Base-by-base conservation (phyloP, 345 rosid genomes). In the Anacardium occidentale region DNA sequence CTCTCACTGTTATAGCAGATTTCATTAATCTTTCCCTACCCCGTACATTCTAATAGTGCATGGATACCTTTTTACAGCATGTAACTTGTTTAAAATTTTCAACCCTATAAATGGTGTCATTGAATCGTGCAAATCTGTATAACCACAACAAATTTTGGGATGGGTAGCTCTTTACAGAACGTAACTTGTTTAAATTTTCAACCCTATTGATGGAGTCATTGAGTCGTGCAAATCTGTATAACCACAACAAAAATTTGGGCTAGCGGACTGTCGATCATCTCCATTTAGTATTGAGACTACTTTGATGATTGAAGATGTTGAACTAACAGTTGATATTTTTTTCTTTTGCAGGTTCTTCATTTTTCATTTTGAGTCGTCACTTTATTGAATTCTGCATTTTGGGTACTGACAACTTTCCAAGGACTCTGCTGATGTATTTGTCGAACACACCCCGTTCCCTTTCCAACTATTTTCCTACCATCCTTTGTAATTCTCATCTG, bases 341-440 rank as follows among this genome's bases (percentile, higher is more conserved):
- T 54, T 25, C 55, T 52, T 71, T 50, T 15, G 83, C 90, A 95
- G 99, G 99, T 78, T 90, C 94, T 34, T 68, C 91, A 15, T 91
- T 88, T 78, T 80, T 85, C 59, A 78, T 95, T 67, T 81, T 91
- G 59, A 91, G 90, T 75, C 97, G 97, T 24, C 84, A 61, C 45
- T 89, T 92, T 44, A 64, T 94, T 4, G 96, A 94, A 74, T 86
- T 84, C 79, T 87, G 95, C 81, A 85, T 94, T 83, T 66, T 87
- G 79, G 96, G 92, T n/a, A 83, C 84, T 44, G 94, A 92, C 79
- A 95, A 95, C 87, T 83, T 95, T 66, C 99, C 99, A 1, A 86
- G 99, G 81, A 87, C 88, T 61, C 88, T 95, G 61, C 76, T 95
- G 76, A 91, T 95, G 99, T 95, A 92, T 82, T 86, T 89, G 64